Conservation (phyloP, 2,329 filamentous ascomycete genomes). For the Colletotrichum sp. region DNA sequence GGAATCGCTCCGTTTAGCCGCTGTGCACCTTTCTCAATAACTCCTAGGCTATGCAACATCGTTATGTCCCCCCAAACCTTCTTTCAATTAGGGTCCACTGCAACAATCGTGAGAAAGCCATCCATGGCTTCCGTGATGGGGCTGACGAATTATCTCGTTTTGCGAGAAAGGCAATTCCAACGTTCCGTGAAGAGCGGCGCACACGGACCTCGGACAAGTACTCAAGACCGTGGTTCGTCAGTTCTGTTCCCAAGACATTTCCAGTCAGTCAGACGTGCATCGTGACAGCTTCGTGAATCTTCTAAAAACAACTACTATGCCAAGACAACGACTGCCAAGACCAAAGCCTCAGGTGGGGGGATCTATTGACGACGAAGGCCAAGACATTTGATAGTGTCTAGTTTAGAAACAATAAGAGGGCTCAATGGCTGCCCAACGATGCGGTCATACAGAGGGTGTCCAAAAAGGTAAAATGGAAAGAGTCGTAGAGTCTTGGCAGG, state of each 20-base stretch:
- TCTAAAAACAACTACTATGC: conserved; percentile 3
- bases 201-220: background rate
- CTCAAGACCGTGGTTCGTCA: background rate
- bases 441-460: background rate
- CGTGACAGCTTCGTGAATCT: background rate
- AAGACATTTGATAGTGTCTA: background rate
- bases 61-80: background rate
- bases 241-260: background rate
- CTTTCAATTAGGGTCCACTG: background rate
- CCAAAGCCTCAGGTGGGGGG: background rate
- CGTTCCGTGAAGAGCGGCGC: background rate
- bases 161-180: background rate
- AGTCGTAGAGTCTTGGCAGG: conserved; percentile 2
- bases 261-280: background rate
- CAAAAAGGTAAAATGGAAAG: background rate
- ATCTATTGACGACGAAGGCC: background rate
- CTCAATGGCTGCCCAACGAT: background rate
- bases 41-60: background rate
- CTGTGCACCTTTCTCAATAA: background rate
- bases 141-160: background rate
- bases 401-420: background rate
- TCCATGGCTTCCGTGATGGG: background rate
- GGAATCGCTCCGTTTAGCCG: background rate
- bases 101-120: background rate
- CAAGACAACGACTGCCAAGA: background rate